Conservation (phyloP, 2,329 filamentous ascomycete species). For the Hymenoscyphus repandus region DNA sequence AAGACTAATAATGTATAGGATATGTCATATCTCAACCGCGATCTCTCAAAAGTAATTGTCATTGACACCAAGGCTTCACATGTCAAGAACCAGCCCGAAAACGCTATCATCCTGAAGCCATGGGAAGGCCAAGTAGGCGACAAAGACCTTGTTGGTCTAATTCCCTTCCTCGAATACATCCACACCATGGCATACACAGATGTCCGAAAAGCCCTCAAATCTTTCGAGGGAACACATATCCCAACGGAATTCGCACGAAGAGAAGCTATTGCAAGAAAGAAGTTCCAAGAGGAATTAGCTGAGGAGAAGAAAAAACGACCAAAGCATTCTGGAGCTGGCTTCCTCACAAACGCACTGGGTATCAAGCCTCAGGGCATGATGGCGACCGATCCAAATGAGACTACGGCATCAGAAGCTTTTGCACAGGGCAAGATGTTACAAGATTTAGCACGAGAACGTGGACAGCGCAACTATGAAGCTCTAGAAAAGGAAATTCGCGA, state of each 20-base stretch:
- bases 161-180: slow-evolving; percentile 96
- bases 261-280: slow-evolving; percentile 77
- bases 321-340: slow-evolving; percentile 58
- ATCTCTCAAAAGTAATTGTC: slow-evolving; percentile 90
- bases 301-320: slow-evolving; percentile 61
- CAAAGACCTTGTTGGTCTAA: slow-evolving; percentile 78
- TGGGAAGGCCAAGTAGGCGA: slow-evolving; percentile 84
- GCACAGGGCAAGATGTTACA: slow-evolving; percentile 95
- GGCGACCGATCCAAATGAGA: slow-evolving; percentile 54
- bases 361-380: slow-evolving; percentile 67
- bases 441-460: slow-evolving; percentile 87
- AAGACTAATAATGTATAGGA: slow-evolving; percentile 52
- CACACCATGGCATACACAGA: slow-evolving; percentile 89
- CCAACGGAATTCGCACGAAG: slow-evolving; percentile 84
- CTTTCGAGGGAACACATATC: slow-evolving; percentile 84
- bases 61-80: slow-evolving; percentile 82
- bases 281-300: slow-evolving; percentile 74
- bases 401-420: slow-evolving; percentile 68
- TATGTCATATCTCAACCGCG: slow-evolving; percentile 94
- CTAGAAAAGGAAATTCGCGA: slow-evolving; percentile 88
- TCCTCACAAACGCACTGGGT: slow-evolving; percentile 68
- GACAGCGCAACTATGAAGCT: slow-evolving; percentile 82
- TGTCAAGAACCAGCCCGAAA: slow-evolving; percentile 88
- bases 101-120: slow-evolving; percentile 84
- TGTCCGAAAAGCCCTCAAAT: slow-evolving; percentile 78